These are phyloP conservation scores for Peronospora destructor DNA, from an alignment of 352 stramenopile species.

Conservation along the genomic window DNA sequence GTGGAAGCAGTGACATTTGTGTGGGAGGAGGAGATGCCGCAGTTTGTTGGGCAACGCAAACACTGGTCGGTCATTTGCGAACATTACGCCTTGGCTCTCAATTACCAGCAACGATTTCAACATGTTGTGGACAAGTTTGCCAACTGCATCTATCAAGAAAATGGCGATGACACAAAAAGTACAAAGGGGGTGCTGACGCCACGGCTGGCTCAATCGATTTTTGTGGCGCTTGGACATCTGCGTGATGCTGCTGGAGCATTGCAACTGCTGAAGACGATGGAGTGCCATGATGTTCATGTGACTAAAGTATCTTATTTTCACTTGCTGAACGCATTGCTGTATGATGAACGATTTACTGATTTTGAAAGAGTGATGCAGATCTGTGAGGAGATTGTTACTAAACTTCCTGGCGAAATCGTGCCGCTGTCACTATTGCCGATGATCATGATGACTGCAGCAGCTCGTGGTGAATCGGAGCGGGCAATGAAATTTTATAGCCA, in stretches of 20 bases:
- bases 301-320: conserved; percentile 57
- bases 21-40: conserved; percentile 46
- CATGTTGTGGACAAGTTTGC: conserved; percentile 47
- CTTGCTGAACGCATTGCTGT: conserved; percentile 44
- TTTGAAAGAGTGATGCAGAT: conserved; percentile 48
- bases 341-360: conserved; percentile 39
- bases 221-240: conserved; percentile 46
- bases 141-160: conserved; percentile 8
- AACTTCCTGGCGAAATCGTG: conserved; percentile 31
- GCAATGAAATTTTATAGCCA: conserved; percentile 64
- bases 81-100: conserved; percentile 45
- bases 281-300: conserved; percentile 26
- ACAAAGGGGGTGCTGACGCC: conserved; percentile 27
- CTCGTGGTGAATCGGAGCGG: conserved; percentile 42
- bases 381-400: conserved; percentile 45
- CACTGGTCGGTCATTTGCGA: conserved; percentile 45
- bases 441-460: conserved; percentile 51
- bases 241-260: conserved; percentile 28
- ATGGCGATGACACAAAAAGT: not conserved
- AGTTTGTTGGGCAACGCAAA: conserved; percentile 35
- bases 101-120: conserved; percentile 43
- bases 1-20: conserved; percentile 48
- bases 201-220: conserved; percentile 40
- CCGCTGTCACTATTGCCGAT: conserved; percentile 48
- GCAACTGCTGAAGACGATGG: conserved; percentile 33